Evolutionary conservation across 331 rosid species (phyloP), one percentile per base, ranked within the genome.

Genomic region (Malus hybrid): DNA sequence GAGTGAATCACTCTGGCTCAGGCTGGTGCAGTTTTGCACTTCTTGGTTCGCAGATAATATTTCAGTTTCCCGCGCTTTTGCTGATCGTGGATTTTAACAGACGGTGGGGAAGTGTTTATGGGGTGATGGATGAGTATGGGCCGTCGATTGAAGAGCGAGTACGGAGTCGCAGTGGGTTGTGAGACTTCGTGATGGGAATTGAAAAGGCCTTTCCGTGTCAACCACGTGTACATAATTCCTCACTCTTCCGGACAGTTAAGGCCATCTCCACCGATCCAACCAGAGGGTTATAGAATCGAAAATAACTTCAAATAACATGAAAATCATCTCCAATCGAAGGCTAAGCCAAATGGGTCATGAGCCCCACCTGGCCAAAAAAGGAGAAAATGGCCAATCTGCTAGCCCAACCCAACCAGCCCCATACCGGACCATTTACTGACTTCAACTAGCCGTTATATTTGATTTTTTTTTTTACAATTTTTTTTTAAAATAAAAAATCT

Each of bases 1-100:
- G 20, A 6, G 28, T 66, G 70, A n/a, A 29, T 34, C 50, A 0
- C 18, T 66, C 54, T 39, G 46, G 15, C 44, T 15, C 24, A 4
- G 24, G 7, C 15, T 31, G n/a, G 67, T 62, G 67, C 36, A 7
- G 7, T 65, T 65, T 16, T 33, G 66, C 8, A 42, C 59, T 33
- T 5, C 68, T 55, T 31, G 70, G 31, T 63, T 54, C 29, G 64
- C 10, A 57, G 15, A 71, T 6, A 71, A n/a, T n/a, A 31, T 68
- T 65, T 2, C 61, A 34, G 10, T 84, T 81, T 85, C 86, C 88
- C 88, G 88, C 86, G 69, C 75, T 66, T 52, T 61, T 5, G 12
- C 14, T 5, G 65, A 7, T 39, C 56, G 73, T 42, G 66, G 50
- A n/a, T 48, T 79, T 48, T 33, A 78, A 70, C 62, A n/a, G 76